These are phyloP conservation scores for Solanum sparsipilum DNA, from an alignment of 257 asterid species.

Conservation along the genomic window DNA sequence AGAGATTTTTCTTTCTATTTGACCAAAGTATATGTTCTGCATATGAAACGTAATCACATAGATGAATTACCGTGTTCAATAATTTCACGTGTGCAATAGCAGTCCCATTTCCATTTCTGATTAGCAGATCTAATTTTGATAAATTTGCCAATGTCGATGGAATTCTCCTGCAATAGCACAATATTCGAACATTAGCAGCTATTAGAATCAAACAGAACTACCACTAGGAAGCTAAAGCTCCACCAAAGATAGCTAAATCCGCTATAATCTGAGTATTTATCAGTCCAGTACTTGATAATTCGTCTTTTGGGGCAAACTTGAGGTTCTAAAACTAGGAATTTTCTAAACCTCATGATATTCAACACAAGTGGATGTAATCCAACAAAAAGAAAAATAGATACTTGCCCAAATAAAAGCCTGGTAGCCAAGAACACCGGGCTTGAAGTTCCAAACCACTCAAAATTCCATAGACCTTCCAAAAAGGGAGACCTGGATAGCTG, in stretches of 20 bases:
- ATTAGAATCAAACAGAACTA: neutral
- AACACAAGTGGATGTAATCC: neutral
- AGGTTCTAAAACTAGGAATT: neutral
- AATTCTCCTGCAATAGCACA: conserved; percentile 48
- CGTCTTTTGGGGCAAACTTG: neutral
- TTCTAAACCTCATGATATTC: neutral
- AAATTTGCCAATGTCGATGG: conserved; percentile 61
- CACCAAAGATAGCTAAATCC: neutral
- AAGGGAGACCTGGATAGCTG: conserved; percentile 60
- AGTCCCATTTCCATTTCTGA: conserved; percentile 71
- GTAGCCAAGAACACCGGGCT: conserved; percentile 63
- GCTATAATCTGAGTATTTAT: neutral
- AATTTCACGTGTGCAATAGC: conserved; percentile 54
- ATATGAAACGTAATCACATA: neutral
- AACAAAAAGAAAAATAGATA: neutral
- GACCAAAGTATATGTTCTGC: neutral
- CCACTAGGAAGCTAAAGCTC: neutral
- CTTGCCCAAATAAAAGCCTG: conserved; percentile 55
- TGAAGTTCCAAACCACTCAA: conserved; percentile 68
- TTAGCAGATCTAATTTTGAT: conserved; percentile 55
- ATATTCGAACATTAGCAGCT: neutral
- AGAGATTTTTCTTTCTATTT: neutral
- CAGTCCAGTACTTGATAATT: neutral
- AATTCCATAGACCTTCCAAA: conserved; percentile 66
- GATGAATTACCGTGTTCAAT: conserved; percentile 46